These are phyloP conservation scores for Vigna mungo DNA, from an alignment of 306 rosid genomes.

Conservation along the genomic window DNA sequence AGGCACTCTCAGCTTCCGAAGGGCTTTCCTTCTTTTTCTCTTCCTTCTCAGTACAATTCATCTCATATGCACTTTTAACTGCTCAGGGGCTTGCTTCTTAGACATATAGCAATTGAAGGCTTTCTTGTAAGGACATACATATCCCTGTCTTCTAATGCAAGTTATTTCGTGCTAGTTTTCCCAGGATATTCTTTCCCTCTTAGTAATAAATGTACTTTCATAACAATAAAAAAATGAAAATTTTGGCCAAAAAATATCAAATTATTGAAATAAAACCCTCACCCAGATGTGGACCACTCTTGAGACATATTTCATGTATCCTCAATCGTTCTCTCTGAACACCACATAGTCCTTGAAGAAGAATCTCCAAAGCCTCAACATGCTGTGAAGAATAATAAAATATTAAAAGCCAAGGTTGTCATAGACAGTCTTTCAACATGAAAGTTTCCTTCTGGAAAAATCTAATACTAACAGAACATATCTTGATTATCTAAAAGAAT, in stretches of 20 bases:
- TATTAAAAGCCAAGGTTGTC: conserved; percentile 24
- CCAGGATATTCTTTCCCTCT: conserved; percentile 5
- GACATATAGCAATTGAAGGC: conserved; percentile 22
- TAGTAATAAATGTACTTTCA: conserved; percentile 7
- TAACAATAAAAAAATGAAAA: conserved; percentile 1
- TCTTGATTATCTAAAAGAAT: conserved; percentile 18
- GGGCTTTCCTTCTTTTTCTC: not conserved
- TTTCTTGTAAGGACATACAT: not conserved
- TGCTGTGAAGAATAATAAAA: conserved; percentile 64
- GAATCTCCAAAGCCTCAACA: conserved; percentile 97
- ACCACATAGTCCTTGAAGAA: conserved; percentile 96
- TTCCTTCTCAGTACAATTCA: not conserved
- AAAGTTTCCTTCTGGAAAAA: not conserved
- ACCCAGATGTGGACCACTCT: conserved; percentile 87
- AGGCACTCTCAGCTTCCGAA: not conserved
- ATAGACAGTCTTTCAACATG: not conserved
- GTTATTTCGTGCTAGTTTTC: not conserved
- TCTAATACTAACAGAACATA: conserved; percentile 7
- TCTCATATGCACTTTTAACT: conserved; percentile 4
- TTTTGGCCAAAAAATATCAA: not conserved
- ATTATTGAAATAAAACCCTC: conserved; percentile 31
- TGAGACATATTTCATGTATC: conserved; percentile 88
- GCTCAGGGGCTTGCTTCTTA: conserved; percentile 4
- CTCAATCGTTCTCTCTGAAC: conserved; percentile 81
- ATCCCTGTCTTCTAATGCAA: not conserved